Conservation (phyloP, 2,329 filamentous ascomycete genomes). For the Stagonosporopsis rhizophila region DNA sequence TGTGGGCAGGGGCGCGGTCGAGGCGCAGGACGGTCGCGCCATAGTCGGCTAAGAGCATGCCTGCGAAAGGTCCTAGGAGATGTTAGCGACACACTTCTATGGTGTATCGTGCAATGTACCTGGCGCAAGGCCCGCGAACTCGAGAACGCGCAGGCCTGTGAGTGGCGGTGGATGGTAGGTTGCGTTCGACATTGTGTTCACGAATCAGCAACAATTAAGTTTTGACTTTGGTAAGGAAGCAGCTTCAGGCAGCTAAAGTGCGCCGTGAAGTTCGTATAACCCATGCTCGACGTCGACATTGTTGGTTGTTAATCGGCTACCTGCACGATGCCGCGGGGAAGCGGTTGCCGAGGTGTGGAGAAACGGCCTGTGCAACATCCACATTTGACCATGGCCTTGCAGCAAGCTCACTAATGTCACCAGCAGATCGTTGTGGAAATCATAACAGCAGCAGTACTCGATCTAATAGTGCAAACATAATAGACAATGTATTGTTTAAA, state of each 20-base stretch:
- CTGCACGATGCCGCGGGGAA: slow-evolving; percentile 40
- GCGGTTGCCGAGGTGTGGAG: slow-evolving; percentile 40
- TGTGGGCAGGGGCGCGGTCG: slow-evolving; percentile 67
- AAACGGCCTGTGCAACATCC: neutral
- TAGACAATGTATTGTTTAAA: neutral
- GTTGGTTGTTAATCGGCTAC: slow-evolving; percentile 36
- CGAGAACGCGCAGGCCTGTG: slow-evolving; percentile 66
- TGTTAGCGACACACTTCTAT: neutral
- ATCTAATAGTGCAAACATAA: too few species aligned
- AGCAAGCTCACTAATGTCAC: neutral
- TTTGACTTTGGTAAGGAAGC: neutral
- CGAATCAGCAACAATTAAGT: neutral
- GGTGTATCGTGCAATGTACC: slow-evolving; percentile 45
- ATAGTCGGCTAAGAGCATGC: slow-evolving; percentile 81
- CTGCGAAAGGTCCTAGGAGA: slow-evolving; percentile 78
- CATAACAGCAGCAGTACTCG: neutral
- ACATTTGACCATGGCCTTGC: neutral
- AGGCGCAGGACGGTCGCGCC: slow-evolving; percentile 88
- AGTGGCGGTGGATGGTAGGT: slow-evolving; percentile 57
- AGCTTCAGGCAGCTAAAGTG: neutral
- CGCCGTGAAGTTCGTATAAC: neutral
- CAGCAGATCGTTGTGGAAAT: neutral
- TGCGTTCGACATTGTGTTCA: slow-evolving; percentile 28
- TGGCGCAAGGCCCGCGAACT: slow-evolving; percentile 69
- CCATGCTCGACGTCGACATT: slow-evolving; percentile 43